Evolutionary conservation across 345 rosid species (phyloP).

Genomic region (Euphorbia peplus): DNA sequence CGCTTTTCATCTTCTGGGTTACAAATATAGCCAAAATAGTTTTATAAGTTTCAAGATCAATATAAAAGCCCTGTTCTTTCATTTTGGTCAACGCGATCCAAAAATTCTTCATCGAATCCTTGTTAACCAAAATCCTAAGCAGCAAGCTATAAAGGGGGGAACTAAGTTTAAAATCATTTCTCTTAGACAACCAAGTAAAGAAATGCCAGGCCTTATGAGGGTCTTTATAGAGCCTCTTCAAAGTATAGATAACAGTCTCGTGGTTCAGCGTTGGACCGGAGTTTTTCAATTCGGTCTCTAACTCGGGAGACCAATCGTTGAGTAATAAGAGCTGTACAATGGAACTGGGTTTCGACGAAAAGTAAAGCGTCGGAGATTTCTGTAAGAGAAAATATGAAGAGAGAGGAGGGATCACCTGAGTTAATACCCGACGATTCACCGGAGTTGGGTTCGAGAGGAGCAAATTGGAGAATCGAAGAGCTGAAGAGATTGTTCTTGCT

Average conservation of each 20-base stretch:
- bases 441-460: conserved; percentile 32
- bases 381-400: neutral
- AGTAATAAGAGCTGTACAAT: conserved; percentile 40
- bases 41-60: conserved; percentile 64
- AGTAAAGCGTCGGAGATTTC: conserved; percentile 19
- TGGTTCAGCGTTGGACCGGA: conserved; percentile 36
- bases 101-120: conserved; percentile 56
- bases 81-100: conserved; percentile 59
- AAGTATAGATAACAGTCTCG: conserved; percentile 45
- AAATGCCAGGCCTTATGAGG: conserved; percentile 56
- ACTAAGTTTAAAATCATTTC: conserved; percentile 55
- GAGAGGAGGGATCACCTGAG: conserved; percentile 42
- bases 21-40: conserved; percentile 42
- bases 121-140: conserved; percentile 54
- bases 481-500: conserved; percentile 40
- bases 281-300: conserved; percentile 35
- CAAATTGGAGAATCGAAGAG: conserved; percentile 39
- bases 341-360: conserved; percentile 46
- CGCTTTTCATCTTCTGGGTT: conserved; percentile 45
- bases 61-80: conserved; percentile 51
- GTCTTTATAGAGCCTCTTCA: conserved; percentile 19
- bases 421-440: conserved; percentile 23
- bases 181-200: conserved; percentile 59
- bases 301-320: conserved; percentile 45
- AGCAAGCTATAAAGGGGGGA: conserved; percentile 58